Evolutionary conservation across 805 yeast species (phyloP), one percentile per base, ranked within the genome.

Genomic region (Candida argentea): DNA sequence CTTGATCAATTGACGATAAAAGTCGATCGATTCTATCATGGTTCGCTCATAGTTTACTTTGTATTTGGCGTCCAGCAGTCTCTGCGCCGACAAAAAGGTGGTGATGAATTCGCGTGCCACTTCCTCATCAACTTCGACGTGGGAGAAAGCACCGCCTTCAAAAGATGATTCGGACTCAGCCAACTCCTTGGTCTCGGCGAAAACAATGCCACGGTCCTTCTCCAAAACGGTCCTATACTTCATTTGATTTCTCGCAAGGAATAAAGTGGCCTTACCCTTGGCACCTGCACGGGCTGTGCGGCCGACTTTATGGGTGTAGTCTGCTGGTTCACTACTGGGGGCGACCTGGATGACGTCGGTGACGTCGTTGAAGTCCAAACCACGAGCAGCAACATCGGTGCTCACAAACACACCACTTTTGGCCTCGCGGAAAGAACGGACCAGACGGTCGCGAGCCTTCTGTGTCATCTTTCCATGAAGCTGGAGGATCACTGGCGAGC

Each of bases 341-440:
- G 89, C 82, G 30, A 84, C 52, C 60, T 89, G 96, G 42, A 81
- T 60, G 29, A 89, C 96, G 48, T 84, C 83, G 15, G 85, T 57
- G 16, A 89, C 93, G 42, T 73, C 73, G 32, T 87, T 91, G 67
- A 89, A 83, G 61, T 89, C 96, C 79, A 89, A 76, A 41, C 97
- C 97, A 58, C 97, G 75, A 9, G 96, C 95, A 36, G 87, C 93
- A 34, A 89, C 96, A 55, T 86, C 94, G 5, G 95, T 82, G 31
- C 89, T 77, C 30, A 89, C 71, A 32, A 89, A 64, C 25, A 87
- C 48, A 31, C 84, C 81, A 16, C 52, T 62, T 29, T 35, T 50
- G 53, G 32, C 48, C 33, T 35, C 41, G 38, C 76, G 69, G 61
- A 77, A 82, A 20, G 46, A 45, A 28, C 61, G 62, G 20, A 81